Conservation (phyloP, 768 basidiomycete species). For the Russula compacta region DNA sequence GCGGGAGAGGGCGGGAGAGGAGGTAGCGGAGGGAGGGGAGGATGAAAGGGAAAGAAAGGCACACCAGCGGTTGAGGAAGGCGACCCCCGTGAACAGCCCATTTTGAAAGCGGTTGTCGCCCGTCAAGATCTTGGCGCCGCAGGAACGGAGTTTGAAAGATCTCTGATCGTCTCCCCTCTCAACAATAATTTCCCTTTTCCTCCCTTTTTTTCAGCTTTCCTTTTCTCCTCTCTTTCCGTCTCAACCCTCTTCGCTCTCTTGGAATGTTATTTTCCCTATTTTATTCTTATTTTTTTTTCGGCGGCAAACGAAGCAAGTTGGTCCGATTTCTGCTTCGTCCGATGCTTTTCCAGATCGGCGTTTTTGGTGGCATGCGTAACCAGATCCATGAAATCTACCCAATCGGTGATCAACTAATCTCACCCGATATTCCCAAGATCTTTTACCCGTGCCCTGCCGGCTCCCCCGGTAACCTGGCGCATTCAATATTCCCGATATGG, state of each 20-base stretch:
- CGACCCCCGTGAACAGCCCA: conserved; percentile 7
- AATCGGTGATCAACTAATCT: conserved; percentile 22
- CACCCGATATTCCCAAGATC: conserved; percentile 20
- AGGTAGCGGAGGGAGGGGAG: conserved; percentile 24
- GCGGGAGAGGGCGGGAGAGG: conserved; percentile 27
- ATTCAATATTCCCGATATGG: background rate
- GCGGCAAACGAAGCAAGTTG: background rate
- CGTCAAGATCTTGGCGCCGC: conserved; percentile 21
- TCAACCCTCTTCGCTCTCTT: background rate
- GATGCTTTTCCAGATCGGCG: conserved; percentile 21
- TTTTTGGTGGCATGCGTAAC: conserved; percentile 19
- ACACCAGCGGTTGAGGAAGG: conserved; percentile 6
- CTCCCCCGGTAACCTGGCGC: conserved; percentile 15
- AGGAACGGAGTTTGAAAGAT: conserved; percentile 21
- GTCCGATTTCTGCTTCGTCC: conserved; percentile 5
- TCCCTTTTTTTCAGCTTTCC: background rate
- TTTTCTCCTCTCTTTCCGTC: background rate
- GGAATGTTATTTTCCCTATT: background rate
- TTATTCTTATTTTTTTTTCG: background rate
- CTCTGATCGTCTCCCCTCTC: conserved; percentile 14
- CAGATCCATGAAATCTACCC: conserved; percentile 21
- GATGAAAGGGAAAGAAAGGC: conserved; percentile 10
- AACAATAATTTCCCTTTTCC: background rate
- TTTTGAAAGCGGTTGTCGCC: conserved; percentile 21
- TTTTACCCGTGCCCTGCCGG: conserved; percentile 9